phyloP scores from a whole-genome alignment of 192 early-diverging fungal species.

The Lunasporangiospora selenospora region DNA sequence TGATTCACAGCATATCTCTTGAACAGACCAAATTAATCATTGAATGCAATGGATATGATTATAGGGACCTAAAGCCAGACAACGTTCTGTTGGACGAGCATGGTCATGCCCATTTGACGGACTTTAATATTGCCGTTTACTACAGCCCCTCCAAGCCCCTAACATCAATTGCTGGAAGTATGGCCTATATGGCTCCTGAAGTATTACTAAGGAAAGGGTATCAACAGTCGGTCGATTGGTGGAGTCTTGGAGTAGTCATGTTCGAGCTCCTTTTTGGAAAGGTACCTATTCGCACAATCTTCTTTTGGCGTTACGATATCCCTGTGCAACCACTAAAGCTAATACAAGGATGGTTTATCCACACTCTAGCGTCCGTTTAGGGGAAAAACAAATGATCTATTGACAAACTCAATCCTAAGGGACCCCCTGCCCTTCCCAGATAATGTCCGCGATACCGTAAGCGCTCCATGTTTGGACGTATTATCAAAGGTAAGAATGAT shows the following conservation, averaged over 20 bases:
- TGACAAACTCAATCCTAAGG: conserved; percentile 73
- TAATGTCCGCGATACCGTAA: conserved; percentile 51
- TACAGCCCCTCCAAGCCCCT: conserved; percentile 69
- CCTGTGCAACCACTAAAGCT: too few species aligned
- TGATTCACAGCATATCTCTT: neutral
- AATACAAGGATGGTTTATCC: too few species aligned
- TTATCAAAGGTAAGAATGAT: conserved; percentile 53
- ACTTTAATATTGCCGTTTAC: conserved; percentile 88
- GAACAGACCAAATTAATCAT: neutral
- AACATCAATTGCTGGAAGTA: conserved; percentile 77
- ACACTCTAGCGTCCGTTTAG: conserved; percentile 82
- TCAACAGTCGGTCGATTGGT: conserved; percentile 70
- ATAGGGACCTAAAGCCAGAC: conserved; percentile 86
- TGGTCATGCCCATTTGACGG: conserved; percentile 84
- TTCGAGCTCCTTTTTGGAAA: conserved; percentile 81
- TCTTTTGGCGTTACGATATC: too few species aligned
- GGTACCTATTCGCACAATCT: conserved; percentile 61
- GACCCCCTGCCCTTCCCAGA: conserved; percentile 74
- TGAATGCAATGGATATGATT: neutral
- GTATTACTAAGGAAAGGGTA: conserved; percentile 66
- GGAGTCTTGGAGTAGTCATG: conserved; percentile 82
- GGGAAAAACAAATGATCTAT: conserved; percentile 75
- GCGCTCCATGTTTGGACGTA: conserved; percentile 58
- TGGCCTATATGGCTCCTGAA: conserved; percentile 92
- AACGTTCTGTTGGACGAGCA: conserved; percentile 81